Evolutionary conservation across 2,329 filamentous ascomycete genomes (phyloP).

Genomic region (Fusarium avenaceum): DNA sequence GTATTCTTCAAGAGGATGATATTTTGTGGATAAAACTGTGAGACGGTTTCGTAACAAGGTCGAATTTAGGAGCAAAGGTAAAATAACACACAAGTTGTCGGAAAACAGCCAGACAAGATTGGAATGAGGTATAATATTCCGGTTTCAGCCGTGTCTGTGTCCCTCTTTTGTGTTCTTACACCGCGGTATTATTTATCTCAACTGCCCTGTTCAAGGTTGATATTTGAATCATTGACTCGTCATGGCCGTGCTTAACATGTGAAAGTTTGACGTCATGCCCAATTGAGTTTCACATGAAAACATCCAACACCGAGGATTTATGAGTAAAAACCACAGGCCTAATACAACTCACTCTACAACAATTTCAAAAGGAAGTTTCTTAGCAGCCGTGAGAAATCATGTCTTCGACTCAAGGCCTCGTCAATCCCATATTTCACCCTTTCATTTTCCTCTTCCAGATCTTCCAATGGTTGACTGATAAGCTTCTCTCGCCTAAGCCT

Average conservation of each 20-base stretch:
- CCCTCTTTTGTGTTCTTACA: slow-evolving; percentile 13
- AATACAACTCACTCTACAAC: background rate
- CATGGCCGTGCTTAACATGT: slow-evolving; percentile 37
- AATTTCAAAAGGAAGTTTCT: background rate
- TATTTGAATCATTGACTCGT: slow-evolving; percentile 37
- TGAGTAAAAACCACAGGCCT: background rate
- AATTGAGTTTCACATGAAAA: slow-evolving; percentile 37
- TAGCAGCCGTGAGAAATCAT: slow-evolving; percentile 42
- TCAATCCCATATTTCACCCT: slow-evolving; percentile 64
- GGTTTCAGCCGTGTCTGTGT: slow-evolving; percentile 37
- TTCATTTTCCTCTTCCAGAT: slow-evolving; percentile 74
- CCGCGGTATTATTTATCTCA: background rate
- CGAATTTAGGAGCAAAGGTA: slow-evolving; percentile 5
- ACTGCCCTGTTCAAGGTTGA: background rate
- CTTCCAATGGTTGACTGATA: slow-evolving; percentile 73
- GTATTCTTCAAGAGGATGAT: background rate
- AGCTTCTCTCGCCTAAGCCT: slow-evolving; percentile 77
- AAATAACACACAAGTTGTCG: background rate
- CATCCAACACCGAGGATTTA: slow-evolving; percentile 4
- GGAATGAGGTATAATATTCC: slow-evolving; percentile 35
- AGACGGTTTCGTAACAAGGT: background rate
- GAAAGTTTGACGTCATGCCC: slow-evolving; percentile 49
- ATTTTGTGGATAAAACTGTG: slow-evolving; percentile 4
- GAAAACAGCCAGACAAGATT: slow-evolving; percentile 16
- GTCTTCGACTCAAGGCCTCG: slow-evolving; percentile 50